A percentile compares a stretch with the other conserved stretches of the same genome.
Conservation (phyloP, 2,329 filamentous ascomycete genomes). For the Arachnomyces sp. region DNA sequence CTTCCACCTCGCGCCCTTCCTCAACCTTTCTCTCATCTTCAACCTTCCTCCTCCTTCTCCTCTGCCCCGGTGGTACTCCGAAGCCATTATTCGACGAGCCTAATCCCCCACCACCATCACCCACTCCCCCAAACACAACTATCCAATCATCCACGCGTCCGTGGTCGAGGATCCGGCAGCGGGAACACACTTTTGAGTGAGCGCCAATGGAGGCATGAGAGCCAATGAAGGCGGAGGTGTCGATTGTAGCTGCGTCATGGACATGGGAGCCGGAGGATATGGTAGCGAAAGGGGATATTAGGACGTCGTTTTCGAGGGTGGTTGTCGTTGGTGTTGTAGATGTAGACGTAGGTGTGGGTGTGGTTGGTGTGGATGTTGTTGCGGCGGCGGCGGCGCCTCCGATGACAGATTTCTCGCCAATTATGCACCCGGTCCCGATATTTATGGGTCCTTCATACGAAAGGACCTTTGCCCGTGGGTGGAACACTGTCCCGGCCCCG, state of each 20-base stretch:
- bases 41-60: constrained; percentile 27
- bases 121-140: constrained; percentile 58
- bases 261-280: constrained; percentile 33
- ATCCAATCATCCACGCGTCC: constrained; percentile 58
- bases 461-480: constrained; percentile 74
- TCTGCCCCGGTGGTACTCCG: constrained; percentile 10
- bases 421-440: constrained; percentile 72
- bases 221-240: constrained; percentile 36
- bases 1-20: constrained; percentile 12
- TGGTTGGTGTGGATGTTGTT: constrained; percentile 2
- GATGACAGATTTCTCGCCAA: constrained; percentile 57
- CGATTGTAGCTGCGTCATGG: constrained; percentile 34
- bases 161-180: constrained; percentile 51
- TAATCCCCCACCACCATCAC: constrained; percentile 24
- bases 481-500: constrained; percentile 70
- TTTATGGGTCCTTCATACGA: constrained; percentile 71
- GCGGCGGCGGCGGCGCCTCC: constrained; percentile 21
- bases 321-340: constrained; percentile 14
- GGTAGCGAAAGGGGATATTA: constrained; percentile 30
- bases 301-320: constrained; percentile 32
- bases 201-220: constrained; percentile 27
- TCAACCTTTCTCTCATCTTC: constrained; percentile 26
- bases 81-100: background rate
- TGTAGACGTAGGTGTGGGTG: constrained; percentile 5
- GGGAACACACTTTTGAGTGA: constrained; percentile 64